Evolutionary conservation across 1,284 basidiomycete genomes (phyloP), one percentile per base, ranked within the genome.

Genomic region (Thecaphora frezii): DNA sequence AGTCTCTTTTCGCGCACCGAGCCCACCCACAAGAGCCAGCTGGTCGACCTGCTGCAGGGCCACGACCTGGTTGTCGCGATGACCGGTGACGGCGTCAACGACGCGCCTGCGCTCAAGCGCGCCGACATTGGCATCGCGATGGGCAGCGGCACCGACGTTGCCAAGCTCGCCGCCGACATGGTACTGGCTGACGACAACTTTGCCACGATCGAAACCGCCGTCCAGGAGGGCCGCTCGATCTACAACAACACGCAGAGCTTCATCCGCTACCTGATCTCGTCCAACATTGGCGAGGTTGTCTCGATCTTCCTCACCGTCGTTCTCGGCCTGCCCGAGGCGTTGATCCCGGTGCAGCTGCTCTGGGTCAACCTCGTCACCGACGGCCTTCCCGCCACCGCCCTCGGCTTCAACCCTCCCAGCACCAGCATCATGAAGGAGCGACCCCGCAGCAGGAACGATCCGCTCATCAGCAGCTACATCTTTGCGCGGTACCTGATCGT

Each of bases 171-270:
- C 0, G 78, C 81, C 2, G 81, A 82, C 62, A 81, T 82, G 78
- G 81, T 82, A 1, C 70, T 82, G 16, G 81, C 81, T 25, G 81
- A 82, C 62, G 79, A 82, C 76, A 82, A 82, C 68, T 82, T 82
- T 71, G 81, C 81, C 16, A 80, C 79, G 2, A 81, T 82, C 54
- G 80, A 81, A 52, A 58, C 72, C 22, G 81, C 81, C 8, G 79
- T 82, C 28, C 80, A 94, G 93, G 93, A 97, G 82, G 94, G 94
- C 68, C 84, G 96, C 78, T 84, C 91, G 51, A 98, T 98, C 78
- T 98, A 97, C 82, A 97, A 97, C 83, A 97, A 97, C 81, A 97
- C 93, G 47, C 97, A 97, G 82, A 91, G 94, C 78, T 98, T 98
- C 79, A 93, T 94, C 80, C 88, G 91, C 56, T 82, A 85, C 73